Evolutionary conservation across 768 basidiomycete species (phyloP).

Genomic region (Boletellus ananas): DNA sequence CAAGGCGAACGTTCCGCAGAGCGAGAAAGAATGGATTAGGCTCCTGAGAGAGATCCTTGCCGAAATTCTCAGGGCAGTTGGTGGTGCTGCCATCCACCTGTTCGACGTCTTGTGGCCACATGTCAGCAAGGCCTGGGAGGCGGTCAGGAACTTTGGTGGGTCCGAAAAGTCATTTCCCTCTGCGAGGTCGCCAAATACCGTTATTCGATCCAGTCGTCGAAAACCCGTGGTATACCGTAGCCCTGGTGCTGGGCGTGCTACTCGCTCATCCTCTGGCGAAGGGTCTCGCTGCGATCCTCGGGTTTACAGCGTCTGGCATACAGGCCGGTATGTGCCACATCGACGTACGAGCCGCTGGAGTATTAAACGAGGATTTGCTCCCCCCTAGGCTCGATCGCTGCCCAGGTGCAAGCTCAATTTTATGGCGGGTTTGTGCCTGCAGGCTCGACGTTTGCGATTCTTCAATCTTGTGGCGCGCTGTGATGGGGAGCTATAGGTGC

Average conservation of each 20-base stretch:
- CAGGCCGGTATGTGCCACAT: constrained; percentile 1
- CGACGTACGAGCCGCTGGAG: neutral
- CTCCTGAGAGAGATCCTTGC: neutral
- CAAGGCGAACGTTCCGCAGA: neutral
- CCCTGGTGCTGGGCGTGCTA: neutral
- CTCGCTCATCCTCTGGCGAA: neutral
- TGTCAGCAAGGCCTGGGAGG: neutral
- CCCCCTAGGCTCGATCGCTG: constrained; percentile 8
- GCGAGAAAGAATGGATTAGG: neutral
- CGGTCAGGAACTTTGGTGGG: neutral
- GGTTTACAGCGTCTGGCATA: neutral
- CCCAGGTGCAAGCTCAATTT: neutral
- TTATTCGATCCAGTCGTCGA: neutral
- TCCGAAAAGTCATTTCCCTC: neutral
- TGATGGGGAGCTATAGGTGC: too few species aligned
- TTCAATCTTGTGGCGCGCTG: constrained; percentile 12
- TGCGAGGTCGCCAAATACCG: neutral
- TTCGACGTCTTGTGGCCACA: neutral
- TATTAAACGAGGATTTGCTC: neutral
- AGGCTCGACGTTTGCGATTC: neutral
- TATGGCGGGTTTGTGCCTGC: constrained; percentile 3
- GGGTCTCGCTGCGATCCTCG: rapidly evolving
- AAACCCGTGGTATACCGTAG: neutral
- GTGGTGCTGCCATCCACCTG: neutral
- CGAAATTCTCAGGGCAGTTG: rapidly evolving